phyloP scores from a whole-genome alignment of 2,329 filamentous ascomycete species.

The Ramularia collo-cygni region DNA sequence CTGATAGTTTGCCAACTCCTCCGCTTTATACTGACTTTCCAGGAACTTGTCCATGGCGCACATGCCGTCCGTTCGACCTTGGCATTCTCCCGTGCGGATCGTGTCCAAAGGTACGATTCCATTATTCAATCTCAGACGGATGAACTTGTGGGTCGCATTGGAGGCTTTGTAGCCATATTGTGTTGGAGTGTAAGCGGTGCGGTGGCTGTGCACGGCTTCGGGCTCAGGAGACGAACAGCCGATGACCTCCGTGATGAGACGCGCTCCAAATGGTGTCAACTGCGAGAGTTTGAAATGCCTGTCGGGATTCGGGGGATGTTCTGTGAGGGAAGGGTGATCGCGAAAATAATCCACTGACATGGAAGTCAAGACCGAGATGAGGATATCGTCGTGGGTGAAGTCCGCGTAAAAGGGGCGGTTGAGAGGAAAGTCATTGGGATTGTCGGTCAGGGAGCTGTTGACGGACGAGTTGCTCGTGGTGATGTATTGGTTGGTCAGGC shows the following conservation, averaged over 20 bases:
- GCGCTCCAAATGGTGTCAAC: conserved; percentile 50
- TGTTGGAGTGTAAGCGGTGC: conserved; percentile 36
- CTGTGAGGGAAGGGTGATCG: conserved; percentile 38
- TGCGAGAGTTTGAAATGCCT: conserved; percentile 45
- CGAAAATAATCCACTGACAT: conserved; percentile 50
- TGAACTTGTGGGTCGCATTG: conserved; percentile 40
- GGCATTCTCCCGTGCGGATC: conserved; percentile 41
- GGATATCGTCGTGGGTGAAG: conserved; percentile 49
- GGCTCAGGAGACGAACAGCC: conserved; percentile 42
- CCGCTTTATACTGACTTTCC: conserved; percentile 34
- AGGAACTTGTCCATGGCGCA: conserved; percentile 40
- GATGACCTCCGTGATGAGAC: conserved; percentile 51
- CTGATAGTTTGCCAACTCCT: conserved; percentile 39
- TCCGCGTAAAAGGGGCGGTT: conserved; percentile 46
- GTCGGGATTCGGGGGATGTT: conserved; percentile 39
- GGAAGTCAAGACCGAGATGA: conserved; percentile 44
- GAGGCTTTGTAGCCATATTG: conserved; percentile 42
- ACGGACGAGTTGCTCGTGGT: conserved; percentile 44
- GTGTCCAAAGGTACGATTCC: conserved; percentile 43
- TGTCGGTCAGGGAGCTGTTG: conserved; percentile 44
- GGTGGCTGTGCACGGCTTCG: conserved; percentile 32
- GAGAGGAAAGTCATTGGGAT: conserved; percentile 41
- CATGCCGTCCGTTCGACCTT: conserved; percentile 39
- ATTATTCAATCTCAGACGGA: conserved; percentile 45
- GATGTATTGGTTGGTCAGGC: conserved; percentile 43